A percentile compares a stretch with the other conserved stretches of the same genome.
Conservation (phyloP, 2,329 filamentous ascomycete species). For the Trichoderma aggressivum region DNA sequence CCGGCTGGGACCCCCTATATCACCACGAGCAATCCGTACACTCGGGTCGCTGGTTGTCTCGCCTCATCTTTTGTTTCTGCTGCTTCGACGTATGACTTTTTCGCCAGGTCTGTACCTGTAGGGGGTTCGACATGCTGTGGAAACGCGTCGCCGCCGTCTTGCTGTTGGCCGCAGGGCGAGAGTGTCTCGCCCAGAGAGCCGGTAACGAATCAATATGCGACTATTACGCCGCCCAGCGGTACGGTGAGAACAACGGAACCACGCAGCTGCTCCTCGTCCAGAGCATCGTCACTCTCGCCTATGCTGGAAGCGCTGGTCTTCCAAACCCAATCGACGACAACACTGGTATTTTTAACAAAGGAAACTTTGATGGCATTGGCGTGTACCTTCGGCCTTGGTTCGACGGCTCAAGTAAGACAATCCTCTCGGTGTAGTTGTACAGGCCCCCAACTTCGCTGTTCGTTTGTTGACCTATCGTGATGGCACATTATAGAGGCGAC, state of each 20-base stretch:
- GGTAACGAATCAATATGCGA: slow-evolving; percentile 28
- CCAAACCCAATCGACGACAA: slow-evolving; percentile 21
- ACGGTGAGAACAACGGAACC: slow-evolving; percentile 25
- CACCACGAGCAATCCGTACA: not conserved
- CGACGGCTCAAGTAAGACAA: slow-evolving; percentile 29
- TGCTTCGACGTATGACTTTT: not conserved
- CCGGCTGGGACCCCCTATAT: not conserved
- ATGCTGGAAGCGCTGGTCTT: slow-evolving; percentile 25
- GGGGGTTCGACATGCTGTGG: slow-evolving; percentile 5
- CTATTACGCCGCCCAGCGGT: slow-evolving; percentile 29
- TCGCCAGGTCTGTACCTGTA: not conserved
- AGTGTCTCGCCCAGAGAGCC: not conserved
- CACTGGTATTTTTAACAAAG: slow-evolving; percentile 31
- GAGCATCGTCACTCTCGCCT: slow-evolving; percentile 30
- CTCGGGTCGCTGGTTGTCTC: not conserved
- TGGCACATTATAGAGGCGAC: slow-evolving; percentile 21
- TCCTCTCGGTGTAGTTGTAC: not conserved
- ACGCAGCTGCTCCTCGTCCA: slow-evolving; percentile 30
- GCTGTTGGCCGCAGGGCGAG: not conserved
- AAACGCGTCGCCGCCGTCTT: not conserved
- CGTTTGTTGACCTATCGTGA: not conserved
- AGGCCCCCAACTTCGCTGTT: not conserved
- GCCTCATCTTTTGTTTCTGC: not conserved
- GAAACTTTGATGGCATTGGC: slow-evolving; percentile 22
- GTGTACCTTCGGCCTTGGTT: slow-evolving; percentile 32